Evolutionary conservation across 1,139 yeast species (phyloP), one percentile per base, ranked within the genome.

Genomic region (Komagataea norvegica): DNA sequence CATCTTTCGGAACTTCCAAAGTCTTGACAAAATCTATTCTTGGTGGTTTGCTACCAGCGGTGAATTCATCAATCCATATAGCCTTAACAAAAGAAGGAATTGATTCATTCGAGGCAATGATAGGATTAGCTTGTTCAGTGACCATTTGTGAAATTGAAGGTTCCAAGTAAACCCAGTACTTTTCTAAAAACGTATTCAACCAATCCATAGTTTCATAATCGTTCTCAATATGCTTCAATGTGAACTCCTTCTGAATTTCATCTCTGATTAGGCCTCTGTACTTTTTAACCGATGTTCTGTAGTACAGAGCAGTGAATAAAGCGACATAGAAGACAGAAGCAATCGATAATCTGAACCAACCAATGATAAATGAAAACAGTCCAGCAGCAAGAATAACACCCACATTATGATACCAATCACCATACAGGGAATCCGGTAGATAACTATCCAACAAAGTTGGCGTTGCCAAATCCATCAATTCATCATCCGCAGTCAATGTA

Each of bases 131-230:
- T 52, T 80, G 88, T 34, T 81, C 86, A 50, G 89, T 79, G 23
- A 87, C 87, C 60, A 85, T 84, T 56, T 82, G 89, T 8, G 95
- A 74, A 29, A 89, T 68, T n/a, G 86, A 77, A 11, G 98, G 98
- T 59, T 91, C 97, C 54, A 88, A 74, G 51, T 72, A 85, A 43
- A 76, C 68, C 98, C 98, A 91, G 61, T 86, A 89, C 63, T 87
- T 89, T 55, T 82, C 88, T 62, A 91, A 62, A 51, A 91, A 82
- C 26, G 77, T 74, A 60, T 91, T 91, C 49, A 86, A 68, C 98
- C 98, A 91, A 55, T 91, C 97, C 82, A 89, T 75, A 8, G 95
- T 73, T 63, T 91, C 98, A 51, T 80, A 81, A 56, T 89, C 97
- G 51, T 79, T 75, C 61, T 89, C 97, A 47, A 88, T 80, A 38